Evolutionary conservation across 139 green algal species (phyloP).

Genomic region (Tetradesmus lagerheimii): DNA sequence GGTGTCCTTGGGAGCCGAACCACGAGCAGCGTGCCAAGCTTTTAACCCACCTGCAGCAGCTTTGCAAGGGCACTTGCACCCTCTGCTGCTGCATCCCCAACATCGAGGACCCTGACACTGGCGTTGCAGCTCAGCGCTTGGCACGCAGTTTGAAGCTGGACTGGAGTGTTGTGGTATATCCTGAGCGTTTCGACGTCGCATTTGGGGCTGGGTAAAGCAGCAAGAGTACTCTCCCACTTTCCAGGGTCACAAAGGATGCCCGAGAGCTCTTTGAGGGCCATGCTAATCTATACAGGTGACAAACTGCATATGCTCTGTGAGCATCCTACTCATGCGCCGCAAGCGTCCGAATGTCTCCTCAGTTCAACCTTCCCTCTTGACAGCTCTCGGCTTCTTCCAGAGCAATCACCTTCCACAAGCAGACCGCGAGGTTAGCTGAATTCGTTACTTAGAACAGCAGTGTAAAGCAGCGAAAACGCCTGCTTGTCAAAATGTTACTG

Average conservation of each 20-base stretch:
- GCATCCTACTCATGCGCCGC: too few relatives aligned
- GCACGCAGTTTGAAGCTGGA: neutral
- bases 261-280: neutral
- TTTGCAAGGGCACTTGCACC: neutral
- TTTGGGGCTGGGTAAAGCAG: neutral
- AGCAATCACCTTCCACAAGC: too few relatives aligned
- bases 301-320: too few relatives aligned
- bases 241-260: neutral
- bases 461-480: too few relatives aligned
- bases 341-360: too few relatives aligned
- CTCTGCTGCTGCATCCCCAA: neutral
- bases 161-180: neutral
- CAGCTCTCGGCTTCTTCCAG: too few relatives aligned
- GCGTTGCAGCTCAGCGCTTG: neutral
- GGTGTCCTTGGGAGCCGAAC: too few relatives aligned
- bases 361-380: too few relatives aligned
- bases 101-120: neutral
- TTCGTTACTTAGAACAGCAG: too few relatives aligned
- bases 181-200: neutral
- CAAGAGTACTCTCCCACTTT: neutral
- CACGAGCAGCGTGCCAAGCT: neutral
- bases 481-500: too few relatives aligned
- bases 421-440: too few relatives aligned
- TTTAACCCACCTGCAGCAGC: neutral
- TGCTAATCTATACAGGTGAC: neutral